A percentile compares a stretch with the other conserved stretches of the same genome.
phyloP scores from a whole-genome alignment of 441 rosid genomes.

The Euphorbia corollata region DNA sequence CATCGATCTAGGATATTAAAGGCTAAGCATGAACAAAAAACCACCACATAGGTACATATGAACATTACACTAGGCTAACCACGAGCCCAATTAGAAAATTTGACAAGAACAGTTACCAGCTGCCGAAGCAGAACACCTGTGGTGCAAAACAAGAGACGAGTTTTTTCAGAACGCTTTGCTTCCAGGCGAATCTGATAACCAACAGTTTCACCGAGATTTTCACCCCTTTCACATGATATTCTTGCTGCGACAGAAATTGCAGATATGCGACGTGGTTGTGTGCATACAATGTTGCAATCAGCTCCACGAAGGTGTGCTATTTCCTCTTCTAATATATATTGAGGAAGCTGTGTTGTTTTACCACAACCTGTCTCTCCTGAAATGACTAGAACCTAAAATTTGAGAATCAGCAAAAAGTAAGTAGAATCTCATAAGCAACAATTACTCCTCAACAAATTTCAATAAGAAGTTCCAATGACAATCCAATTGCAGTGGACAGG shows the following conservation, averaged over 20 bases:
- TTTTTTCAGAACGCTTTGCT: slow-evolving; percentile 64
- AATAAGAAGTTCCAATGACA: not conserved
- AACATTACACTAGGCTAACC: not conserved
- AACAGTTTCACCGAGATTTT: slow-evolving; percentile 82
- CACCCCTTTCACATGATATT: slow-evolving; percentile 94
- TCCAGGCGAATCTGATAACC: slow-evolving; percentile 89
- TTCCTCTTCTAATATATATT: slow-evolving; percentile 86
- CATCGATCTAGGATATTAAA: not conserved
- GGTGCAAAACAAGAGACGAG: slow-evolving; percentile 84
- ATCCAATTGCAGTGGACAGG: not conserved
- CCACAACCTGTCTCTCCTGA: slow-evolving; percentile 99
- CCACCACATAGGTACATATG: not conserved
- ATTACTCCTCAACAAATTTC: not conserved
- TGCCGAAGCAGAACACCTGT: slow-evolving; percentile 82
- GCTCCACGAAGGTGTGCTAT: slow-evolving; percentile 81
- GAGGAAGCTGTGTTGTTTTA: slow-evolving; percentile 96
- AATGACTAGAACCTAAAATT: slow-evolving; percentile 70
- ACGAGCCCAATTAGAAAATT: not conserved
- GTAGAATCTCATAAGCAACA: not conserved
- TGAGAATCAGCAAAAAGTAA: slow-evolving; percentile 12
- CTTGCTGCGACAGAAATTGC: slow-evolving; percentile 94
- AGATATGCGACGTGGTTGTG: slow-evolving; percentile 94
- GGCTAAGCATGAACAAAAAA: not conserved
- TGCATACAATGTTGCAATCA: slow-evolving; percentile 77
- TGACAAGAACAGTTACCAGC: slow-evolving; percentile 42